These are phyloP conservation scores for Candida montana DNA, from an alignment of 805 yeast species.

Conservation along the genomic window DNA sequence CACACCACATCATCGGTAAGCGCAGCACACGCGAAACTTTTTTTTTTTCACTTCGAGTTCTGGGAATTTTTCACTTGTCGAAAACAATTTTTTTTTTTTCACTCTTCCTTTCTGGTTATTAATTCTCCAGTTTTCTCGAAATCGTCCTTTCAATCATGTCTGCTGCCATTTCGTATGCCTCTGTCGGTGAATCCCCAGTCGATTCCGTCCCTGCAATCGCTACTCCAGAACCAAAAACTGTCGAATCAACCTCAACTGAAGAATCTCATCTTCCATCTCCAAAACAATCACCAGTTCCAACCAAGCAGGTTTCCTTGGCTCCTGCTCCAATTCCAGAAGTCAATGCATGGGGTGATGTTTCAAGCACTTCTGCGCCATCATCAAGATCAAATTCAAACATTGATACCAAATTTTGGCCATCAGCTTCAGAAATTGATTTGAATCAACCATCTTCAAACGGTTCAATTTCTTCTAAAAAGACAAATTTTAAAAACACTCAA, in stretches of 20 bases:
- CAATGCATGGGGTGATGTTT: conserved; percentile 51
- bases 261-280: conserved; percentile 25
- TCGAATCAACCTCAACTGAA: conserved; percentile 3
- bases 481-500: conserved; percentile 17
- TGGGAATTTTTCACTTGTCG: conserved; percentile 1
- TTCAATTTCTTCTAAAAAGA: conserved; percentile 8
- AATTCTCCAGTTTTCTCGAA: background rate
- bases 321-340: conserved; percentile 64
- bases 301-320: conserved; percentile 33
- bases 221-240: conserved; percentile 15
- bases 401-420: conserved; percentile 31
- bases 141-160: background rate
- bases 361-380: conserved; percentile 23
- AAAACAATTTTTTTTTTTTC: conserved; percentile 1
- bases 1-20: conserved; percentile 2
- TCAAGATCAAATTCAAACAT: conserved; percentile 24
- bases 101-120: background rate
- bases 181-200: conserved; percentile 8
- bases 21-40: conserved; percentile 5
- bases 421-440: conserved; percentile 28
- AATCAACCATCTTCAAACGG: background rate
- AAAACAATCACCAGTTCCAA: conserved; percentile 21
- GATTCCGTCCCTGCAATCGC: conserved; percentile 21
- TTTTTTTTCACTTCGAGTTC: background rate
- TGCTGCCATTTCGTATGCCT: conserved; percentile 26